A percentile compares a stretch with the other conserved stretches of the same genome.
Conservation (phyloP, 176 grass and related monocot genomes). For the Bromus sterilis region DNA sequence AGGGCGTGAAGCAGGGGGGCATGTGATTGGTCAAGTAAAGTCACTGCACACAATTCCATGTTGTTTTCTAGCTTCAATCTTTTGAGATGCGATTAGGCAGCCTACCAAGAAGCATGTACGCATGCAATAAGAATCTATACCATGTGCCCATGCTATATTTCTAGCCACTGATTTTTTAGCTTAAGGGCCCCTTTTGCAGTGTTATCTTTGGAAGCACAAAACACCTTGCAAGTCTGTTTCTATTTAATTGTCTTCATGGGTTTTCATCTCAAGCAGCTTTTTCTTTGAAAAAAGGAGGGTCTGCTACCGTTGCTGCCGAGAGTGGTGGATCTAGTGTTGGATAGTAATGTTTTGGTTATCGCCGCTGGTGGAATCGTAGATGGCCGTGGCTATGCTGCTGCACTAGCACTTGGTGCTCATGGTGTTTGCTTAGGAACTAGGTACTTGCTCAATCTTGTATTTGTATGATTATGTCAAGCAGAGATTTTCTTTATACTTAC, state of each 20-base stretch:
- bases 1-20: constrained; percentile 83
- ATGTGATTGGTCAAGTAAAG: constrained; percentile 80
- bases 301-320: constrained; percentile 65
- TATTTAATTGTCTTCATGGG: neutral
- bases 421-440: constrained; percentile 87
- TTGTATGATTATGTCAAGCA: neutral
- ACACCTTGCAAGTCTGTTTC: neutral
- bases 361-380: constrained; percentile 84
- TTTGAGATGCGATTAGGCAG: neutral
- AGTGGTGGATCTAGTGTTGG: constrained; percentile 67
- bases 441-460: constrained; percentile 21
- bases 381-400: constrained; percentile 75
- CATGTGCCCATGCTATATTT: neutral
- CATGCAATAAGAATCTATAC: constrained; percentile 7
- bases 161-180: neutral
- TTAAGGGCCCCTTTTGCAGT: neutral
- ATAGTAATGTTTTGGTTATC: constrained; percentile 46
- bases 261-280: constrained; percentile 8
- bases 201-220: neutral
- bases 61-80: constrained; percentile 3
- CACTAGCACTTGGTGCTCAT: constrained; percentile 74
- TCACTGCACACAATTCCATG: neutral
- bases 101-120: neutral
- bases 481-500: neutral
- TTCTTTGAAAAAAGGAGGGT: constrained; percentile 46